Conservation (phyloP, 1,139 yeast genomes). For the Sugiyamaella sp. region DNA sequence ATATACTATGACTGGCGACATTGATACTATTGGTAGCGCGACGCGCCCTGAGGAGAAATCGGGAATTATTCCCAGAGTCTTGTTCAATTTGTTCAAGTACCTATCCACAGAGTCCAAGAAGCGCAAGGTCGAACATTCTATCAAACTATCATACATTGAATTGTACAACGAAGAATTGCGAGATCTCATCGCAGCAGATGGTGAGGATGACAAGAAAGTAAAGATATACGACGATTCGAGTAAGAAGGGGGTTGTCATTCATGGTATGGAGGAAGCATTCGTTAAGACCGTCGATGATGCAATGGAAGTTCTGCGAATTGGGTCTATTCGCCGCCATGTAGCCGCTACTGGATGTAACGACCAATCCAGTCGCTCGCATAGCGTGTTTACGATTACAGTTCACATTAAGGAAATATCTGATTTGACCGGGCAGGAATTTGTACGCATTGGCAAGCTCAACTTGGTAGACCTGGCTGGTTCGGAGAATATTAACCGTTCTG, state of each 20-base stretch:
- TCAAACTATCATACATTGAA: slow-evolving; percentile 71
- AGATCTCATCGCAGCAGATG: slow-evolving; percentile 51
- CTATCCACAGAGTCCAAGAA: slow-evolving; percentile 37
- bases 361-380: slow-evolving; percentile 63
- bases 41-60: slow-evolving; percentile 49
- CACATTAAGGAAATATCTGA: slow-evolving; percentile 27
- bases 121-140: slow-evolving; percentile 56
- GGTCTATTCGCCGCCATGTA: slow-evolving; percentile 55
- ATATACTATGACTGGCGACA: slow-evolving; percentile 80
- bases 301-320: slow-evolving; percentile 48
- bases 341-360: slow-evolving; percentile 68
- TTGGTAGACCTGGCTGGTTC: slow-evolving; percentile 90
- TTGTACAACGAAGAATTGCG: slow-evolving; percentile 72
- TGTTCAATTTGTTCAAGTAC: slow-evolving; percentile 37
- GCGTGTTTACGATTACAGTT: slow-evolving; percentile 62
- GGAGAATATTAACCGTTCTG: slow-evolving; percentile 76
- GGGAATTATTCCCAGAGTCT: slow-evolving; percentile 71
- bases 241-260: slow-evolving; percentile 40
- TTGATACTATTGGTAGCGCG: slow-evolving; percentile 46
- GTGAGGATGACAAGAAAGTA: slow-evolving; percentile 27
- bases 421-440: slow-evolving; percentile 57
- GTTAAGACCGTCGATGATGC: slow-evolving; percentile 42
- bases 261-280: slow-evolving; percentile 50
- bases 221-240: slow-evolving; percentile 16
- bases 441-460: slow-evolving; percentile 69